A percentile compares a stretch with the other conserved stretches of the same genome.
Evolutionary conservation across 306 rosid species (phyloP).

Genomic region (Alnus glutinosa): DNA sequence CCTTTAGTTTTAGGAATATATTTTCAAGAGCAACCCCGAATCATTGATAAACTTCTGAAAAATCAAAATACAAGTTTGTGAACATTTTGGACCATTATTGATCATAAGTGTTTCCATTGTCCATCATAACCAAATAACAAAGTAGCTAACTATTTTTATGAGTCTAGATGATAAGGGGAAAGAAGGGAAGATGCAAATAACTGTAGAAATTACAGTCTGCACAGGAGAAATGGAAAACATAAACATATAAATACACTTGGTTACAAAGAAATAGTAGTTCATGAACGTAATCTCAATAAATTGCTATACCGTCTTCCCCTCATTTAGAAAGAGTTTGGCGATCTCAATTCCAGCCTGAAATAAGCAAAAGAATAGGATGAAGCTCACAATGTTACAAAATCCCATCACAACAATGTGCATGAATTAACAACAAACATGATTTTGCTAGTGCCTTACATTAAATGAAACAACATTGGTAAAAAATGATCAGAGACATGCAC

Average conservation of each 20-base stretch:
- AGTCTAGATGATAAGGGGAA: slow-evolving; percentile 2
- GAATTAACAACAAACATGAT: slow-evolving; percentile 1
- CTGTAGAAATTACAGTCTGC: slow-evolving; percentile 20
- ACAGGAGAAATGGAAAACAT: slow-evolving; percentile 11
- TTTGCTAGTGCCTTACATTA: neutral
- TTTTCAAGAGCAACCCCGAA: neutral
- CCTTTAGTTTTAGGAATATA: neutral
- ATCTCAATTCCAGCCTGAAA: slow-evolving; percentile 95
- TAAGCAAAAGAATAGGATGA: slow-evolving; percentile 29
- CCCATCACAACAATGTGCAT: neutral
- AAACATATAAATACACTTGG: neutral
- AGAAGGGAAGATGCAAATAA: neutral
- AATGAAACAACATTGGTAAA: neutral
- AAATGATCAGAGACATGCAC: neutral
- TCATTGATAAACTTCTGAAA: neutral
- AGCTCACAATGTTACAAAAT: slow-evolving; percentile 21
- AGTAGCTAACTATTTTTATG: neutral
- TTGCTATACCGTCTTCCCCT: slow-evolving; percentile 79
- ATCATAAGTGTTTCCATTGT: neutral
- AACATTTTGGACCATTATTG: neutral
- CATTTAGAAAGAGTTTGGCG: slow-evolving; percentile 77
- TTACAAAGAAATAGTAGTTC: neutral
- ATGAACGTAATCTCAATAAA: neutral
- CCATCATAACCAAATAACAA: neutral
- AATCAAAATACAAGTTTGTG: neutral